Evolutionary conservation across 768 basidiomycete species (phyloP).

Genomic region (Sutorius australiensis): DNA sequence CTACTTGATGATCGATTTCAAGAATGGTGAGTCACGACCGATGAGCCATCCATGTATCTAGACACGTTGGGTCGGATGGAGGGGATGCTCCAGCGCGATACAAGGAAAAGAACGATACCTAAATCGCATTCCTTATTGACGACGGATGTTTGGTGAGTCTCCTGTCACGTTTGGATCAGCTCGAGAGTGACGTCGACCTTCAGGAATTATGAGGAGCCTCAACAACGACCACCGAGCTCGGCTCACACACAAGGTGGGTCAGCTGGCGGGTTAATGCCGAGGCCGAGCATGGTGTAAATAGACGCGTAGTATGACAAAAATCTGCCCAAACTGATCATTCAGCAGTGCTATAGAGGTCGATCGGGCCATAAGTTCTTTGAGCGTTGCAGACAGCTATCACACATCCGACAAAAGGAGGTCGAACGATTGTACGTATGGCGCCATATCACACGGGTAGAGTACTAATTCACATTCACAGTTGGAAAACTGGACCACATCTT

Average conservation of each 20-base stretch:
- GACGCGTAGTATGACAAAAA: background rate
- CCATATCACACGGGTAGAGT: background rate
- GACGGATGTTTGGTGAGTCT: constrained; percentile 8
- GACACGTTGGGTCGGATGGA: constrained; percentile 8
- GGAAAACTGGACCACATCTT: constrained; percentile 8
- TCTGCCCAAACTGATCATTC: background rate
- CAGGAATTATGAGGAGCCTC: constrained; percentile 8
- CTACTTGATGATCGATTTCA: constrained; percentile 9
- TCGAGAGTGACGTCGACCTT: background rate
- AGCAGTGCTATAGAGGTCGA: background rate
- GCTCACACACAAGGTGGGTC: background rate
- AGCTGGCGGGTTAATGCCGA: background rate
- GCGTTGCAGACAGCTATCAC: too few relatives aligned
- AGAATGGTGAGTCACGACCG: constrained; percentile 11
- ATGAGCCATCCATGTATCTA: background rate
- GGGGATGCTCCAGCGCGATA: constrained; percentile 5
- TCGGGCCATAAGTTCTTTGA: background rate
- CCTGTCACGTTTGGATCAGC: background rate
- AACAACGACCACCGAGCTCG: background rate
- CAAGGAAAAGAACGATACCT: background rate
- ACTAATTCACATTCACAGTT: background rate
- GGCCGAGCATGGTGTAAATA: background rate
- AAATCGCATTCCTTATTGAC: background rate
- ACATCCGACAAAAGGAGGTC: background rate
- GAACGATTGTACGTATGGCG: background rate